Evolutionary conservation across 2,329 filamentous ascomycete genomes (phyloP).

Genomic region (Cordyceps cicadae): DNA sequence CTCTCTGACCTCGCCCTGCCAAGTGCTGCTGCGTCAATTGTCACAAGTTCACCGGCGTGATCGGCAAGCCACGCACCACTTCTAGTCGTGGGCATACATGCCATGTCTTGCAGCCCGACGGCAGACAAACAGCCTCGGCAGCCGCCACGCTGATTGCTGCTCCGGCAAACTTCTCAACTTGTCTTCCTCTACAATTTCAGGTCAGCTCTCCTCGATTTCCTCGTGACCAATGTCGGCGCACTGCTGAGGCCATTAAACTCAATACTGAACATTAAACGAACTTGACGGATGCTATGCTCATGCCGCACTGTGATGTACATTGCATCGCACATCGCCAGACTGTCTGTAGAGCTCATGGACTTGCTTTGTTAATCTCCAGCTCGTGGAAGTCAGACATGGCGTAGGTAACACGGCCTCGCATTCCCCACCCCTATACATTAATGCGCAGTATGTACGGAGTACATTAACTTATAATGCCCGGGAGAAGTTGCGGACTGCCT

Average conservation of each 20-base stretch:
- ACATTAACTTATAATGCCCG: not conserved
- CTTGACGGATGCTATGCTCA: not conserved
- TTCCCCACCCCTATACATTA: not conserved
- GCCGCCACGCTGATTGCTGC: not conserved
- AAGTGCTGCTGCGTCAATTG: not conserved
- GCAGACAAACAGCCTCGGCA: not conserved
- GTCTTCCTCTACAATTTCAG: too few relatives aligned
- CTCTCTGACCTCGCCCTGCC: not conserved
- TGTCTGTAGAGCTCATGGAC: not conserved
- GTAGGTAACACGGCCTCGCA: not conserved
- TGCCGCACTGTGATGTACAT: not conserved
- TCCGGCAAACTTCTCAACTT: too few relatives aligned
- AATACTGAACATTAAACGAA: not conserved
- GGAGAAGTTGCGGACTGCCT: not conserved
- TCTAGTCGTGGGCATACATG: not conserved
- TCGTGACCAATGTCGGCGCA: not conserved
- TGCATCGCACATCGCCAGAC: not conserved
- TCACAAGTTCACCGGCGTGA: not conserved
- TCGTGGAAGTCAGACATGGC: constrained; percentile 10
- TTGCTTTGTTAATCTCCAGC: constrained; percentile 1
- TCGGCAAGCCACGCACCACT: not conserved
- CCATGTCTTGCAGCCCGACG: constrained; percentile 5
- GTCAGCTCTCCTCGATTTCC: too few relatives aligned
- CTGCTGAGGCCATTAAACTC: not conserved
- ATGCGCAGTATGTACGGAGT: not conserved